Conservation (phyloP, 2,329 filamentous ascomycete genomes). For the Aspergillus candidus region DNA sequence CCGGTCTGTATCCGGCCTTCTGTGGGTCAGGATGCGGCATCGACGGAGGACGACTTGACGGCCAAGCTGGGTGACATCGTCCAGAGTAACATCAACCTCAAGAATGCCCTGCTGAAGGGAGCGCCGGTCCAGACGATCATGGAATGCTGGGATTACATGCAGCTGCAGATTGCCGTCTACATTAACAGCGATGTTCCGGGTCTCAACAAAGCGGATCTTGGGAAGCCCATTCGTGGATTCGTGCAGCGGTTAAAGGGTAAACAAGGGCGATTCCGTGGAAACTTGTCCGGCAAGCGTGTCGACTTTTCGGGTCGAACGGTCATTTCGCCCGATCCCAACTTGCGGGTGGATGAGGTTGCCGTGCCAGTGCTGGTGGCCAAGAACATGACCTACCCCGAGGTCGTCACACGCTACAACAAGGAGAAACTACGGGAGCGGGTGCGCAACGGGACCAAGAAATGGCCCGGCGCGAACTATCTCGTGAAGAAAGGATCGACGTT, state of each 20-base stretch:
- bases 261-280: constrained; percentile 93
- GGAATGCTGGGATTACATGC: constrained; percentile 97
- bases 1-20: constrained; percentile 92
- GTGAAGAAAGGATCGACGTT: constrained; percentile 64
- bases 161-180: constrained; percentile 93
- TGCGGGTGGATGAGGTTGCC: constrained; percentile 89
- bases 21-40: constrained; percentile 85
- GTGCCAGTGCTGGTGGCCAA: constrained; percentile 88
- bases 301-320: constrained; percentile 97
- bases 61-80: constrained; percentile 96
- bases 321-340: constrained; percentile 93
- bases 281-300: constrained; percentile 94
- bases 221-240: constrained; percentile 86
- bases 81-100: constrained; percentile 81
- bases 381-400: constrained; percentile 92
- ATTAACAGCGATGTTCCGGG: constrained; percentile 96
- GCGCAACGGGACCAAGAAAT: constrained; percentile 66
- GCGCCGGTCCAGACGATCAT: constrained; percentile 83
- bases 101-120: constrained; percentile 73
- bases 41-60: constrained; percentile 93
- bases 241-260: constrained; percentile 96
- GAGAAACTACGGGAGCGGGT: constrained; percentile 71
- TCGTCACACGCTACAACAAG: constrained; percentile 77
- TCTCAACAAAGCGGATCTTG: constrained; percentile 78
- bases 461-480: constrained; percentile 83